Evolutionary conservation across 2,329 filamentous ascomycete species (phyloP).

Genomic region (Verticillium isaacii): DNA sequence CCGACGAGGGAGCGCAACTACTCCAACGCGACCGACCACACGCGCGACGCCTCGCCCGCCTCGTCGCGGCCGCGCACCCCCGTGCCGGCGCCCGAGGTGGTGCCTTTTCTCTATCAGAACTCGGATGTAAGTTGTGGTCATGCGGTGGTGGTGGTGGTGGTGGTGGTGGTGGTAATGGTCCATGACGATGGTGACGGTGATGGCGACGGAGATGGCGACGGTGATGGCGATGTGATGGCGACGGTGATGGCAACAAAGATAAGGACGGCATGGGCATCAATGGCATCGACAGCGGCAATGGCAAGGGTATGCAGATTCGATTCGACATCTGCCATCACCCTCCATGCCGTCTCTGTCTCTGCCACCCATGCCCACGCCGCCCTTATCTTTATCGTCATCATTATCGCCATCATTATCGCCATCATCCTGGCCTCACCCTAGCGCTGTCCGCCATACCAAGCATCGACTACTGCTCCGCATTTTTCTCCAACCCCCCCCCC

Average conservation of each 20-base stretch:
- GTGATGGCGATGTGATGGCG: no score
- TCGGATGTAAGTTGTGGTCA: constrained; percentile 58
- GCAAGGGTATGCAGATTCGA: no score
- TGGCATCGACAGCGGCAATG: no score
- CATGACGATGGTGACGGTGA: no score
- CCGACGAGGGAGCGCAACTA: constrained; percentile 69
- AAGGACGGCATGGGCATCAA: no score
- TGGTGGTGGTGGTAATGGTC: no score
- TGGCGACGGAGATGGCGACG: no score
- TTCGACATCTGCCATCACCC: no score
- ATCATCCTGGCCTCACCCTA: not conserved
- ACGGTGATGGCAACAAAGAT: no score
- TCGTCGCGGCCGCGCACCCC: constrained; percentile 80
- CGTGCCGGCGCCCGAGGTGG: constrained; percentile 84
- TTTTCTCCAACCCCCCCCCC: not conserved
- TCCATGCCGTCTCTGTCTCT: constrained; percentile 6
- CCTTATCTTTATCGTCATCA: constrained; percentile 4
- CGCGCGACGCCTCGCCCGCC: constrained; percentile 68
- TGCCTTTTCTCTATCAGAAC: constrained; percentile 95
- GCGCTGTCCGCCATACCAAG: not conserved
- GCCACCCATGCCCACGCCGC: not conserved
- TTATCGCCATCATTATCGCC: not conserved
- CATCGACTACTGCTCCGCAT: not conserved
- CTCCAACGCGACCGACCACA: constrained; percentile 70
- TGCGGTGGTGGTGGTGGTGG: no score